phyloP scores from a whole-genome alignment of 2,329 filamentous ascomycete species.

The Botrytis pseudocinerea region DNA sequence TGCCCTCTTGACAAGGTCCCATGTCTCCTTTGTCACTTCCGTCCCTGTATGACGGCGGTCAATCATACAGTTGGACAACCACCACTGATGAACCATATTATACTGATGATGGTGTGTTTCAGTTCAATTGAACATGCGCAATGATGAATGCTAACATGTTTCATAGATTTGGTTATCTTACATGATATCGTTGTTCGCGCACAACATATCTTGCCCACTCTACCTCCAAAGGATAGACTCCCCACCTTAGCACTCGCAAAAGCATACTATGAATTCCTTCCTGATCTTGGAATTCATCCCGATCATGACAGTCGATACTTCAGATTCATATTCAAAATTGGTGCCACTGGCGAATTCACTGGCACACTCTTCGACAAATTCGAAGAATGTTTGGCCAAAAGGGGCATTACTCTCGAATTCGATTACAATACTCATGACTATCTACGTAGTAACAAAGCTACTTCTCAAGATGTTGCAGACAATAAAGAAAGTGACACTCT shows the following conservation, averaged over 20 bases:
- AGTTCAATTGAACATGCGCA: background rate
- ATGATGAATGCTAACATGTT: slow-evolving; percentile 18
- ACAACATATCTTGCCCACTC: slow-evolving; percentile 59
- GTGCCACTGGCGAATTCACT: slow-evolving; percentile 57
- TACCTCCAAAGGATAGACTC: slow-evolving; percentile 61
- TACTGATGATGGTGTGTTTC: slow-evolving; percentile 57
- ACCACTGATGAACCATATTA: slow-evolving; percentile 49
- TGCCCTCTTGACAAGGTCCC: slow-evolving; percentile 37
- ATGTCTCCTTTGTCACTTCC: slow-evolving; percentile 47
- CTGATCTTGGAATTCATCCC: slow-evolving; percentile 66
- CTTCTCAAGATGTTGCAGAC: slow-evolving; percentile 11
- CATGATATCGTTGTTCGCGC: slow-evolving; percentile 75
- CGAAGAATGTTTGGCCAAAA: slow-evolving; percentile 62
- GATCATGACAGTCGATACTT: slow-evolving; percentile 75
- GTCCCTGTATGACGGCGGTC: slow-evolving; percentile 27
- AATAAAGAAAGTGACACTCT: slow-evolving; percentile 26
- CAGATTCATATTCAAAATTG: slow-evolving; percentile 76
- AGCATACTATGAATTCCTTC: slow-evolving; percentile 77
- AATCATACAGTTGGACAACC: slow-evolving; percentile 18
- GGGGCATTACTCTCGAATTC: slow-evolving; percentile 72
- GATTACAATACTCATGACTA: slow-evolving; percentile 42
- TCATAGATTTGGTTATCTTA: slow-evolving; percentile 72
- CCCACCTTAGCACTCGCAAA: slow-evolving; percentile 78
- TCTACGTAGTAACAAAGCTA: slow-evolving; percentile 17
- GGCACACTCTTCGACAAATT: slow-evolving; percentile 68